Evolutionary conservation across 2,329 filamentous ascomycete genomes (phyloP).

Genomic region (Paramyrothecium roridum): DNA sequence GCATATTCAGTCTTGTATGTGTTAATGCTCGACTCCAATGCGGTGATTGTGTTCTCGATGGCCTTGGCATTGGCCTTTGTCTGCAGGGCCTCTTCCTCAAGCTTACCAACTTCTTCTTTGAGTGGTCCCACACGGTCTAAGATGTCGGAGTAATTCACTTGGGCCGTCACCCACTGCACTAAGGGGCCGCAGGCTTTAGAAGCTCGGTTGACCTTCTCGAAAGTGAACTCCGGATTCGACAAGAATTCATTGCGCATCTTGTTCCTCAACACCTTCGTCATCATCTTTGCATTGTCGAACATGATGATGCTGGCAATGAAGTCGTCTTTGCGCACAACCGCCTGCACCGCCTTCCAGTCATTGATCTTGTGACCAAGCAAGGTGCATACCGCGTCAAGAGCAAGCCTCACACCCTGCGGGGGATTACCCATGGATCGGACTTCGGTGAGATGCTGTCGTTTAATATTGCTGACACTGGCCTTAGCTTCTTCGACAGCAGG

Average conservation of each 20-base stretch:
- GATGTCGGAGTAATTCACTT: slow-evolving; percentile 98
- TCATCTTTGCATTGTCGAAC: slow-evolving; percentile 92
- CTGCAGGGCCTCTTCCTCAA: slow-evolving; percentile 85
- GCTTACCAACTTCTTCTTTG: slow-evolving; percentile 79
- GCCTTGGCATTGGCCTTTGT: slow-evolving; percentile 93
- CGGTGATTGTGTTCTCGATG: slow-evolving; percentile 81
- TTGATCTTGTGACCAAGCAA: slow-evolving; percentile 85
- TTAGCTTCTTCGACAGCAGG: slow-evolving; percentile 91
- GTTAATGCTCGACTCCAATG: slow-evolving; percentile 85
- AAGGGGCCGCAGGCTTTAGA: slow-evolving; percentile 96
- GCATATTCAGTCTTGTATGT: slow-evolving; percentile 97
- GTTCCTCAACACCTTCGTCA: slow-evolving; percentile 77
- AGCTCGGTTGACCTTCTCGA: slow-evolving; percentile 92
- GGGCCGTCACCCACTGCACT: slow-evolving; percentile 94
- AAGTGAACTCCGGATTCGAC: slow-evolving; percentile 92
- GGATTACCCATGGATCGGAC: slow-evolving; percentile 96
- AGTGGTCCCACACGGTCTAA: slow-evolving; percentile 90
- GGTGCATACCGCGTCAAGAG: slow-evolving; percentile 94
- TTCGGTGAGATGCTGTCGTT: slow-evolving; percentile 94
- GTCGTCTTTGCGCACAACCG: slow-evolving; percentile 84
- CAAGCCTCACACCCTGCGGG: slow-evolving; percentile 83
- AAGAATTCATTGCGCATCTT: slow-evolving; percentile 94
- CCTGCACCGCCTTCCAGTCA: slow-evolving; percentile 89
- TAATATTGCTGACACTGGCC: slow-evolving; percentile 97
- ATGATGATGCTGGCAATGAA: slow-evolving; percentile 98